Evolutionary conservation across 2,329 filamentous ascomycete species (phyloP).

Genomic region (Cladosporium colombiae): DNA sequence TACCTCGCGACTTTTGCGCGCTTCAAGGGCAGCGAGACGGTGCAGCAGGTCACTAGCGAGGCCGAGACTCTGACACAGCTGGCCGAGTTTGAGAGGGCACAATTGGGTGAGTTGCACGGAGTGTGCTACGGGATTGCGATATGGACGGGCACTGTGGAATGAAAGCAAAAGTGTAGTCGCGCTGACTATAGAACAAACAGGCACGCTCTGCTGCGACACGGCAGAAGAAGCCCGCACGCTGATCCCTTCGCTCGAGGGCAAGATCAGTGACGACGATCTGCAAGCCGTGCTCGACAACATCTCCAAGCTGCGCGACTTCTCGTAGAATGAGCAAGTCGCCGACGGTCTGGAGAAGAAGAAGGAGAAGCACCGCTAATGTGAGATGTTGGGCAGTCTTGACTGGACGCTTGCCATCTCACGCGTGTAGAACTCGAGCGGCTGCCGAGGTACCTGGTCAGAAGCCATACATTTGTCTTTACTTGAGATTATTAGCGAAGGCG

Average conservation of each 20-base stretch:
- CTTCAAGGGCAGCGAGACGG: constrained; percentile 94
- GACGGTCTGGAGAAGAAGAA: background rate
- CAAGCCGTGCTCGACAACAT: constrained; percentile 89
- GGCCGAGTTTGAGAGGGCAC: constrained; percentile 86
- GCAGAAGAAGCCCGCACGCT: constrained; percentile 96
- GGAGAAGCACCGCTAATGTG: background rate
- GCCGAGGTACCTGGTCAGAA: background rate
- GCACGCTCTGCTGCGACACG: constrained; percentile 86
- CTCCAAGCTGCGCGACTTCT: constrained; percentile 67
- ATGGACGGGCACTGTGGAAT: background rate
- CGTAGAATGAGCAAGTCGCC: constrained; percentile 18
- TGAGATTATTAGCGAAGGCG: constrained; percentile 15
- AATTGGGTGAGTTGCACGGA: constrained; percentile 68
- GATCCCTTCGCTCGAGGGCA: constrained; percentile 84
- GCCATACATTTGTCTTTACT: constrained; percentile 1
- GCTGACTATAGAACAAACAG: constrained; percentile 49
- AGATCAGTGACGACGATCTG: constrained; percentile 86
- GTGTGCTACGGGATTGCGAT: background rate
- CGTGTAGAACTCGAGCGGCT: background rate
- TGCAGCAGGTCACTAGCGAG: constrained; percentile 79
- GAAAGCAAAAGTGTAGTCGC: background rate
- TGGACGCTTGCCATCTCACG: background rate
- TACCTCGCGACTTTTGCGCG: constrained; percentile 94
- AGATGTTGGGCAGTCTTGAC: background rate
- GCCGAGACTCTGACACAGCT: constrained; percentile 52